Conservation (phyloP, 225 moss, liverwort and hornwort genomes). For the Lunularia cruciata region DNA sequence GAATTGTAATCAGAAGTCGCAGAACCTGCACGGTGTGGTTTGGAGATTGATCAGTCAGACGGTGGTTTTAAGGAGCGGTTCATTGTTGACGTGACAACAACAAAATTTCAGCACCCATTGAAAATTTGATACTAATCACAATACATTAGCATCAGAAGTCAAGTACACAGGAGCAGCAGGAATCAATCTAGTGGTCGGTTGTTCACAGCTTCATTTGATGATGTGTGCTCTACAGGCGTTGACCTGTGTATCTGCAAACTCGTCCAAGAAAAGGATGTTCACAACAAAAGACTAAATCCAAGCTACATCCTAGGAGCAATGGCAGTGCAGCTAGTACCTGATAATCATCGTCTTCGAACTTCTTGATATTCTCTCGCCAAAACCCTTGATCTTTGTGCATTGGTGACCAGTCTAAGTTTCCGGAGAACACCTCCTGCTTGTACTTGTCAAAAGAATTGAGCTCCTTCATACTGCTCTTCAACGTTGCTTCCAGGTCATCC, state of each 20-base stretch:
- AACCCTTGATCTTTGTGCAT: constrained; percentile 90
- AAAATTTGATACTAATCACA: too few species aligned
- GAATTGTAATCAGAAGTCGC: constrained; percentile 67
- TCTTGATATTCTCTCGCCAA: constrained; percentile 84
- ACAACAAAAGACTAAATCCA: neutral
- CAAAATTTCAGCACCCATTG: neutral
- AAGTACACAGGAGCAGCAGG: too few species aligned
- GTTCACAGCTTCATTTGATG: neutral
- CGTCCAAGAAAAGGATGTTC: neutral
- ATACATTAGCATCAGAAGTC: too few species aligned
- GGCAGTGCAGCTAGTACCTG: constrained; percentile 42
- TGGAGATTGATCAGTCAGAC: neutral
- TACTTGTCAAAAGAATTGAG: constrained; percentile 95
- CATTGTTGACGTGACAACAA: neutral
- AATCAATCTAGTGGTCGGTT: neutral
- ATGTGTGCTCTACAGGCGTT: neutral
- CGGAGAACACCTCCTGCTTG: constrained; percentile 75
- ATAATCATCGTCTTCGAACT: constrained; percentile 85
- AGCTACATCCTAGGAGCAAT: too few species aligned
- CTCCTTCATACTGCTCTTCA: constrained; percentile 78
- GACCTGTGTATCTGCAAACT: neutral
- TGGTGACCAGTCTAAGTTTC: constrained; percentile 84
- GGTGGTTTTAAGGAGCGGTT: too few species aligned
- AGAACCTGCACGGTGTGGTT: constrained; percentile 53
- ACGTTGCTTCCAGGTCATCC: constrained; percentile 66